Base-by-base conservation (phyloP, 2,329 filamentous ascomycete species). In the Trichoderma sp. region DNA sequence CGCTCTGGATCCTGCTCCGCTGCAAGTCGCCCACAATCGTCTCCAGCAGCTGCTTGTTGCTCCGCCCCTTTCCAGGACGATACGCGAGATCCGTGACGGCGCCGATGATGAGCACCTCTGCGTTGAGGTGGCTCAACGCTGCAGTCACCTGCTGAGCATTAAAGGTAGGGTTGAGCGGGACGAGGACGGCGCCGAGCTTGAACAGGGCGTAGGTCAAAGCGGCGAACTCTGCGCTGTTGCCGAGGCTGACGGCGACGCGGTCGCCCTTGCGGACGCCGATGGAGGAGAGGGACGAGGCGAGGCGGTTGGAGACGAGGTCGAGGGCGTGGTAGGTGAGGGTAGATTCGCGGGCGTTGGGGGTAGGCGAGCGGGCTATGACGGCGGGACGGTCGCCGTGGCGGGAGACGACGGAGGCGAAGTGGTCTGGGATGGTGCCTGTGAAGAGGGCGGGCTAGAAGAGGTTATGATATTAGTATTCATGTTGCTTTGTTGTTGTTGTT, bases 101-200 rank as follows among this genome's bases (percentile, higher is more conserved):
- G n/a, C 92, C 92, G 66, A 97, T 92, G 73, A 99, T 86, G 62
- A 98, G 86, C 75, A 96, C 88, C 63, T 89, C 87, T 14, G 90
- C 90, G 8, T 85, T 86, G 1, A 99, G 87, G 77, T 97, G 95
- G 9, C 86, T 87, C 32, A 98, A 84, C 0, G 95, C 95, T 3
- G 93, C 88, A 6, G 89, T 85, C 9, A 98, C 90, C 83, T 98
- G 96, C 6, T 84, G 81, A 4, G 89, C 86, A 76, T 94, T 97
- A 85, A 98, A 98, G 2, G 90, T 91, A 24, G 95, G 95, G 80
- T 99, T 98, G 28, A 98, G 83, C 0, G 95, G 96, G n/a, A 97
- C 95, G 74, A 98, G 85, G 65, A 98, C 89, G 28, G 93, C 95
- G n/a, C 96, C 96, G 11, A 98, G 87, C 82, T 98, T 98, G 85